phyloP scores from a whole-genome alignment of 805 yeast genomes.

The Kazachstania africana region DNA sequence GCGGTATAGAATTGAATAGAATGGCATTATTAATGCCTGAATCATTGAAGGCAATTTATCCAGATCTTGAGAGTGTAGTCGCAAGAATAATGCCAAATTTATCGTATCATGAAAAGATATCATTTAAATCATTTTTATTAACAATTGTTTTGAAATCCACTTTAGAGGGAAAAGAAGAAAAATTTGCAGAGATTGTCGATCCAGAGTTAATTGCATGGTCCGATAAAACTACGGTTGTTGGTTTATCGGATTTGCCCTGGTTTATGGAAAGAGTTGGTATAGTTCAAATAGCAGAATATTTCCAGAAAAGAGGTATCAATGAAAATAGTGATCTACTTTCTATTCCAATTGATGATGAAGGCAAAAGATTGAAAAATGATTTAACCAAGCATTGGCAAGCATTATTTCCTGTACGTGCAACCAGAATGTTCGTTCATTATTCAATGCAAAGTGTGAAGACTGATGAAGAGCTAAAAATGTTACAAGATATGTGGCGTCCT shows the following conservation, averaged over 20 bases:
- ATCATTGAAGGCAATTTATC: constrained; percentile 65
- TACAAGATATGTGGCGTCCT: constrained; percentile 82
- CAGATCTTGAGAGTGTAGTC: constrained; percentile 74
- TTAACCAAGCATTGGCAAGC: constrained; percentile 88
- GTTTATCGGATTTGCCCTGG: constrained; percentile 85
- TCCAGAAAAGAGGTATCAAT: constrained; percentile 68
- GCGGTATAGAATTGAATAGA: constrained; percentile 91
- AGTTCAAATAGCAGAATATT: constrained; percentile 85
- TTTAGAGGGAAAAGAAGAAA: constrained; percentile 56
- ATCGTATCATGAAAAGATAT: constrained; percentile 84
- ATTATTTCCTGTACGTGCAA: constrained; percentile 89
- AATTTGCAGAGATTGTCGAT: constrained; percentile 81
- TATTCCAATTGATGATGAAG: constrained; percentile 84
- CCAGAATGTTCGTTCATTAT: constrained; percentile 88
- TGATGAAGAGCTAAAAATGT: constrained; percentile 52
- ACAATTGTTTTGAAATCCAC: constrained; percentile 86
- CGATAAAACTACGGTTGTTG: constrained; percentile 80
- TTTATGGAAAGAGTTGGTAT: constrained; percentile 96
- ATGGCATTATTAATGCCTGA: constrained; percentile 94
- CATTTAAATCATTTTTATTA: constrained; percentile 81
- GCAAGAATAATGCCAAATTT: constrained; percentile 61
- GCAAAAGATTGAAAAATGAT: constrained; percentile 60
- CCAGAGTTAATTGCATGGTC: constrained; percentile 91
- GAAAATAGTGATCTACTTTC: constrained; percentile 63
- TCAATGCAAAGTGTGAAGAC: constrained; percentile 85